Conservation (phyloP, 805 yeast genomes). For the Clavispora phyllophila region DNA sequence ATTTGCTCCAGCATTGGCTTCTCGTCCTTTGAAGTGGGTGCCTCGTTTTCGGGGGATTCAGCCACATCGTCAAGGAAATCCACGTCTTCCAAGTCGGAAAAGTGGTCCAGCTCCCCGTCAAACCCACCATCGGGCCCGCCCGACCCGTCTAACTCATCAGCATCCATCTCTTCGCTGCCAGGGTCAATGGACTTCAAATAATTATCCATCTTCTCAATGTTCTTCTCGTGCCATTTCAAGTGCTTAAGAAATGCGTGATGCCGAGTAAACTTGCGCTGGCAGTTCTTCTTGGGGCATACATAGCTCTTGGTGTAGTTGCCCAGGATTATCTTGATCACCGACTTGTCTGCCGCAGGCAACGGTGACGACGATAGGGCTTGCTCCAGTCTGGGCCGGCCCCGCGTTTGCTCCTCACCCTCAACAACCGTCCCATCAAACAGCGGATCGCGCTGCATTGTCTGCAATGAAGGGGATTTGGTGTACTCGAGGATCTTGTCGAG, state of each 20-base stretch:
- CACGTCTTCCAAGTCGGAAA: conserved; percentile 3
- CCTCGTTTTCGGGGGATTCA: not conserved
- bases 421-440: not conserved
- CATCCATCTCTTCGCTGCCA: not conserved
- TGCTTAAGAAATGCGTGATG: conserved; percentile 11
- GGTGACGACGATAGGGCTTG: conserved; percentile 3
- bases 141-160: too few species aligned
- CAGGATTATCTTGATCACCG: conserved; percentile 8
- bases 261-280: conserved; percentile 9
- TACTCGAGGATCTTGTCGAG: conserved; percentile 19
- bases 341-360: conserved; percentile 5
- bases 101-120: conserved; percentile 4
- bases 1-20: not conserved
- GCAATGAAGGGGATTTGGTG: conserved; percentile 8
- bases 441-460: conserved; percentile 5
- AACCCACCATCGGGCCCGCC: too few species aligned
- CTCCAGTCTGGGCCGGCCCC: not conserved
- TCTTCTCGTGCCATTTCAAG: conserved; percentile 18
- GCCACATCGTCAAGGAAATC: not conserved
- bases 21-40: not conserved
- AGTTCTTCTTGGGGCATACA: conserved; percentile 9
- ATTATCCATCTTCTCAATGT: conserved; percentile 24
- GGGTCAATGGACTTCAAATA: conserved; percentile 23
- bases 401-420: conserved; percentile 1
- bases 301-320: conserved; percentile 4